Percentiles rank a stretch among this genome's conserved stretches.
Conservation (phyloP, 352 stramenopile genomes). For the Globisporangium camurandrum region DNA sequence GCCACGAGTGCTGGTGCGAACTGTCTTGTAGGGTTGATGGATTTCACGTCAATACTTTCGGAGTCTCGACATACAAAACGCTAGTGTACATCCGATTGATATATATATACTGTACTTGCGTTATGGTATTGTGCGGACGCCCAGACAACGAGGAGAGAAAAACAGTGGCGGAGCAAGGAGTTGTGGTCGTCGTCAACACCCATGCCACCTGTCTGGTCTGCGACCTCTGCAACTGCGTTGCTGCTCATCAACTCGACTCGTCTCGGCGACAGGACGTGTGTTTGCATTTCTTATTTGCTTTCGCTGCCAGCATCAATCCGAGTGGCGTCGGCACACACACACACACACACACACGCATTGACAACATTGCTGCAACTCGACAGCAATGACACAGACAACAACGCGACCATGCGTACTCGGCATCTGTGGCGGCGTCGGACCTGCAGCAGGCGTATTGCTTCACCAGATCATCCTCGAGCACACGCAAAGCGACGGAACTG, state of each 20-base stretch:
- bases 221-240: neutral
- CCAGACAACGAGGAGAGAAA: neutral
- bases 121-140: no score
- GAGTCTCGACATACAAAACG: no score
- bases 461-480: constrained; percentile 69
- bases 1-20: no score
- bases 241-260: neutral
- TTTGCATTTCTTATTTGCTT: neutral
- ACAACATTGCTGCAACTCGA: neutral
- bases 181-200: neutral
- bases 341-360: neutral
- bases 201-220: neutral
- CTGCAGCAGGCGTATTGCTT: constrained; percentile 58
- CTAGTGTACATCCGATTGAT: no score
- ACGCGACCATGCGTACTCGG: constrained; percentile 28
- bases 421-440: constrained; percentile 68
- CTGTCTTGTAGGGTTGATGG: no score
- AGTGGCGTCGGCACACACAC: neutral
- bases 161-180: neutral
- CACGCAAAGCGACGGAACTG: constrained; percentile 49
- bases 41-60: no score
- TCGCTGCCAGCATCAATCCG: no score
- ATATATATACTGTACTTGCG: no score
- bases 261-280: no score
- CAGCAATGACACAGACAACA: neutral